Evolutionary conservation across 2,329 filamentous ascomycete genomes (phyloP), one percentile per base, ranked within the genome.

Genomic region (Clarireedia hainanense): DNA sequence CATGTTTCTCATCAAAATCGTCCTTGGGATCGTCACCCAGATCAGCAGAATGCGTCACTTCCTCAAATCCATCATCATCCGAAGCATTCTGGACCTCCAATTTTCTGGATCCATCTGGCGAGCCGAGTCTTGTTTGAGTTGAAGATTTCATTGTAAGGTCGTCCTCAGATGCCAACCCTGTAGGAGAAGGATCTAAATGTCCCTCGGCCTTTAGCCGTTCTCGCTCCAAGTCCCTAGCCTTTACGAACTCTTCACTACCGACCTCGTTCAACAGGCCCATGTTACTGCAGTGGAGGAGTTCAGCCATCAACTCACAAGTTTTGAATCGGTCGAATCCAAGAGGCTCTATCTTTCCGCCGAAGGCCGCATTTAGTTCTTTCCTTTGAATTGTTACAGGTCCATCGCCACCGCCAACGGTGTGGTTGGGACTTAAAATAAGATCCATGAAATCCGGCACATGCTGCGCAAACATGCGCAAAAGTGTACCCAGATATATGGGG

Each of bases 321-420:
- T 99, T 99, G 77, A 99, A 99, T 20, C 94, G 81, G 72, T 99
- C 94, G 68, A 99, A 99, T 2, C 94, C 94, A 9, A 99, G 79
- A 4, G 94, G 92, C 71, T 97, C 91, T 52, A 99, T 91, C 70
- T 87, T 89, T 47, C 85, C 83, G 52, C 91, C 91, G 75, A 95
- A 99, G 0, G 94, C 94, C 2, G 91, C 92, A 64, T 84, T 86
- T 39, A 96, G 76, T 57, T 86, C 84, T 47, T 86, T 82, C 68
- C 88, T 86, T 65, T 86, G 84, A 3, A 86, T 83, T 1, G 84
- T 84, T 50, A 68, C 74, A 75, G 46, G 77, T 73, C 59, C 78
- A 62, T 81, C 80, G 45, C 76, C 76, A 56, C 82, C 76, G 48
- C 77, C 75, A 56, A 82, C 73, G 0, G 77, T 77, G 58, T 82